A percentile compares a stretch with the other conserved stretches of the same genome.
phyloP scores from a whole-genome alignment of 805 yeast species.

The Cyberlindnera bimundalis region DNA sequence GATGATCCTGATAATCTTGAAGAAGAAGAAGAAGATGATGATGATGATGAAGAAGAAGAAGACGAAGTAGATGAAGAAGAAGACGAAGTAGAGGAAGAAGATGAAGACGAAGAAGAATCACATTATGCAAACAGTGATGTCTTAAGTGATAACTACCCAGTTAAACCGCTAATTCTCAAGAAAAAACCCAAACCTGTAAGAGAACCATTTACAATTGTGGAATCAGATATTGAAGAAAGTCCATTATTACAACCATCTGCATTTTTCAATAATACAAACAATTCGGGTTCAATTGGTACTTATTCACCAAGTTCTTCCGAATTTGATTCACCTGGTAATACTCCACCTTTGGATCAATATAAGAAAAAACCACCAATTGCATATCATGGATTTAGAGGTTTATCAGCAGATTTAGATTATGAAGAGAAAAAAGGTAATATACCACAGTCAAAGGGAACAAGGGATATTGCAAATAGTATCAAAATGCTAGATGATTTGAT shows the following conservation, averaged over 20 bases:
- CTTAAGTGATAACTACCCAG: constrained; percentile 22
- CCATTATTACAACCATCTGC: constrained; percentile 29
- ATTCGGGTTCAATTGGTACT: constrained; percentile 41
- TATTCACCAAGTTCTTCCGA: constrained; percentile 46
- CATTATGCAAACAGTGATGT: constrained; percentile 23
- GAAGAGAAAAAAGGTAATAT: constrained; percentile 24
- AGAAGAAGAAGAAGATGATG: constrained; percentile 10
- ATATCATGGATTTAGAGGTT: constrained; percentile 2
- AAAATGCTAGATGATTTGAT: constrained; percentile 33
- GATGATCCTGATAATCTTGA: constrained; percentile 2
- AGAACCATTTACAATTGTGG: constrained; percentile 5
- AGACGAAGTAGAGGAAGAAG: constrained; percentile 2
- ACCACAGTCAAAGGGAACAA: constrained; percentile 39
- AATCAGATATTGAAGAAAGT: constrained; percentile 23
- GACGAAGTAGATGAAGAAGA: constrained; percentile 14
- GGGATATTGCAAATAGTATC: constrained; percentile 38
- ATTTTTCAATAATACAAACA: constrained; percentile 30
- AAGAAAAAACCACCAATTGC: constrained; percentile 15
- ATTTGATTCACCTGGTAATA: constrained; percentile 37
- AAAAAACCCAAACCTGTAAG: constrained; percentile 12
- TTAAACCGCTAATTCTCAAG: constrained; percentile 20
- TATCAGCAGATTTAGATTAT: neutral
- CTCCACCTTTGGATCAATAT: constrained; percentile 19
- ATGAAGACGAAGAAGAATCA: constrained; percentile 10
- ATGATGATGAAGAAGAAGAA: constrained; percentile 15